Conservation (phyloP, 2,329 filamentous ascomycete species). For the Sarocladium strictum region DNA sequence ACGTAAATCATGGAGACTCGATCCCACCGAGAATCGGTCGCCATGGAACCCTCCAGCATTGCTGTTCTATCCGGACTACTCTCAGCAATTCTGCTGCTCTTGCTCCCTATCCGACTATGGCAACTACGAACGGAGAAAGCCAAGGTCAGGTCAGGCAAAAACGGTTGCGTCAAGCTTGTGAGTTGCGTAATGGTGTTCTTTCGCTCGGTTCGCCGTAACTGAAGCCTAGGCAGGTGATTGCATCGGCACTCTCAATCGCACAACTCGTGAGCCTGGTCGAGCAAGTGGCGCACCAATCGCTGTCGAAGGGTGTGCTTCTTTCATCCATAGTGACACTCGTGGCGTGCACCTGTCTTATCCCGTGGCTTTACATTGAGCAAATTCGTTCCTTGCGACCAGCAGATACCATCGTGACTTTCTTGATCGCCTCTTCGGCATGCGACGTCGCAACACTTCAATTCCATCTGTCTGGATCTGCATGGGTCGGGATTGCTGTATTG, state of each 20-base stretch:
- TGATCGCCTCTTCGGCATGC: neutral
- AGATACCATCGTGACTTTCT: neutral
- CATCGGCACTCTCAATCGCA: neutral
- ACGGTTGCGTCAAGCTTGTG: neutral
- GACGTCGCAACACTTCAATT: neutral
- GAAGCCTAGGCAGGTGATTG: neutral
- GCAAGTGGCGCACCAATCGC: neutral
- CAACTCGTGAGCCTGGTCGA: neutral
- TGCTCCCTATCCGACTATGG: neutral
- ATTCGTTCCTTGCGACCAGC: neutral
- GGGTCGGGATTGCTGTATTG: neutral
- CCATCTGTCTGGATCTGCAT: neutral
- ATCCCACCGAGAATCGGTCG: too few relatives aligned
- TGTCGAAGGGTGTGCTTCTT: neutral
- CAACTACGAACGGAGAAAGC: neutral
- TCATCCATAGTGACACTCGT: neutral
- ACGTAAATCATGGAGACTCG: too few relatives aligned
- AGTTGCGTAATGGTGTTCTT: neutral
- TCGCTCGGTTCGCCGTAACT: neutral
- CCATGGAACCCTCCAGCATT: too few relatives aligned
- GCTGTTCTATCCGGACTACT: neutral
- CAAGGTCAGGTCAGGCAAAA: neutral
- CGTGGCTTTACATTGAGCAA: neutral
- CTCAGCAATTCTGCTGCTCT: too few relatives aligned
- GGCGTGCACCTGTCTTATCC: too few relatives aligned